A percentile compares a stretch with the other conserved stretches of the same genome.
phyloP scores from a whole-genome alignment of 2,329 filamentous ascomycete genomes.

The Colletotrichum tropicale region DNA sequence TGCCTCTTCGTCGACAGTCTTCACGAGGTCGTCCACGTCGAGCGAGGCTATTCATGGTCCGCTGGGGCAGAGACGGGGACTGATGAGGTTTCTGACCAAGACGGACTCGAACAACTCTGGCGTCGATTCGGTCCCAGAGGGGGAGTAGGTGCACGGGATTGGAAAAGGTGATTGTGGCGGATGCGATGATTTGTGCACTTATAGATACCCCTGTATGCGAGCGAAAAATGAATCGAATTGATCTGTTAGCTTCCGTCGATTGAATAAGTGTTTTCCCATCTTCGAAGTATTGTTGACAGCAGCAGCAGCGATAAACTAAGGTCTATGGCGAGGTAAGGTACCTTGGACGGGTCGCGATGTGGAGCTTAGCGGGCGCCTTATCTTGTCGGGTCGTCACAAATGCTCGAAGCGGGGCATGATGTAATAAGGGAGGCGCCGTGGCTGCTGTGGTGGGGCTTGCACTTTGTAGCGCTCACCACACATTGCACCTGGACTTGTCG shows the following conservation, averaged over 20 bases:
- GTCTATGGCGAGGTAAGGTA: neutral
- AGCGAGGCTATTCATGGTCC: neutral
- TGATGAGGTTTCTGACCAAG: conserved; percentile 4
- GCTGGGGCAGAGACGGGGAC: neutral
- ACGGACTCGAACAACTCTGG: neutral
- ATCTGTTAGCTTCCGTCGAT: neutral
- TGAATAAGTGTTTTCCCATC: neutral
- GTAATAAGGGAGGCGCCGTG: conserved; percentile 14
- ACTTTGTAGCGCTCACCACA: neutral
- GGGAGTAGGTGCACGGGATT: neutral
- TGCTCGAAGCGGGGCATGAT: conserved; percentile 19
- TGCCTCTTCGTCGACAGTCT: neutral
- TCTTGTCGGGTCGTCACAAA: conserved; percentile 8
- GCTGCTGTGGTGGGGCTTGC: conserved; percentile 5
- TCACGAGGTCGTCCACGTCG: neutral
- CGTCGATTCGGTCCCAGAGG: neutral
- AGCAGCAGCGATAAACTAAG: neutral
- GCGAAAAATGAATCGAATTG: neutral
- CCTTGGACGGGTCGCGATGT: neutral
- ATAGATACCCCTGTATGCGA: neutral
- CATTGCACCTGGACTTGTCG: neutral
- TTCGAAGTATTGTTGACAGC: neutral
- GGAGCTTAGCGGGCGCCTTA: neutral
- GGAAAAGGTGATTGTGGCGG: neutral
- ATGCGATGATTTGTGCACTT: neutral